Evolutionary conservation across 2,329 filamentous ascomycete genomes (phyloP).

Genomic region (Pezicula neosporulosa): DNA sequence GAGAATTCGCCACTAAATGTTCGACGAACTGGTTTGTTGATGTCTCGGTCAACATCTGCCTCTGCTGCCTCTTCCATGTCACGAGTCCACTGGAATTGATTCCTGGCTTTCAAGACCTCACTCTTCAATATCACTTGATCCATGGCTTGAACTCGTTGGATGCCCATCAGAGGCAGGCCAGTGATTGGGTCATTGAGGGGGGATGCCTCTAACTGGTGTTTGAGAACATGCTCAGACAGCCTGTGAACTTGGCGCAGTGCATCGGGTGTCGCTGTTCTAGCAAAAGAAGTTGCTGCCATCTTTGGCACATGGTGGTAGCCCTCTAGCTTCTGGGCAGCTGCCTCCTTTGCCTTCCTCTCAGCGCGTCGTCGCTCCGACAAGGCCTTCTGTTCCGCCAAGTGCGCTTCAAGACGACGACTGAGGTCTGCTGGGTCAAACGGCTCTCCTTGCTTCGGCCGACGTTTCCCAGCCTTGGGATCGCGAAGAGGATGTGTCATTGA

Average conservation of each 20-base stretch:
- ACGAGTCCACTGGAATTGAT: slow-evolving; percentile 39
- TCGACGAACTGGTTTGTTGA: slow-evolving; percentile 26
- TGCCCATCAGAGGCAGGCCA: slow-evolving; percentile 5
- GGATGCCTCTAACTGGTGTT: slow-evolving; percentile 34
- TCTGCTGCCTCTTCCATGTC: slow-evolving; percentile 35
- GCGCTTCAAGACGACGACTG: slow-evolving; percentile 45
- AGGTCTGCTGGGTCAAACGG: slow-evolving; percentile 54
- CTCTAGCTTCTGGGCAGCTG: slow-evolving; percentile 8
- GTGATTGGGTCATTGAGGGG: slow-evolving; percentile 17
- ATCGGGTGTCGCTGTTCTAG: slow-evolving; percentile 47
- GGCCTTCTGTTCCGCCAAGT: slow-evolving; percentile 47
- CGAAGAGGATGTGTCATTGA: slow-evolving; percentile 22
- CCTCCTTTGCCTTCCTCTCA: slow-evolving; percentile 13
- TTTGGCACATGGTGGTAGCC: slow-evolving; percentile 49
- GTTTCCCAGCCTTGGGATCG: slow-evolving; percentile 10
- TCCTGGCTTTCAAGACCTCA: slow-evolving; percentile 34
- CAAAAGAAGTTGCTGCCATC: slow-evolving; percentile 52
- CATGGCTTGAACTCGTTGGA: slow-evolving; percentile 16
- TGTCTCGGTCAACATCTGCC: slow-evolving; percentile 20
- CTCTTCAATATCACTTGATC: slow-evolving; percentile 31
- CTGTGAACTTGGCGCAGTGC: slow-evolving; percentile 38
- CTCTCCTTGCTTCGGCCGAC: slow-evolving; percentile 25
- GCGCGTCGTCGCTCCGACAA: slow-evolving; percentile 23
- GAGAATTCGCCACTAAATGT: slow-evolving; percentile 28
- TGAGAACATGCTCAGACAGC: slow-evolving; percentile 40